Evolutionary conservation across 2,329 filamentous ascomycete species (phyloP).

Genomic region (Metarhizium brunneum): DNA sequence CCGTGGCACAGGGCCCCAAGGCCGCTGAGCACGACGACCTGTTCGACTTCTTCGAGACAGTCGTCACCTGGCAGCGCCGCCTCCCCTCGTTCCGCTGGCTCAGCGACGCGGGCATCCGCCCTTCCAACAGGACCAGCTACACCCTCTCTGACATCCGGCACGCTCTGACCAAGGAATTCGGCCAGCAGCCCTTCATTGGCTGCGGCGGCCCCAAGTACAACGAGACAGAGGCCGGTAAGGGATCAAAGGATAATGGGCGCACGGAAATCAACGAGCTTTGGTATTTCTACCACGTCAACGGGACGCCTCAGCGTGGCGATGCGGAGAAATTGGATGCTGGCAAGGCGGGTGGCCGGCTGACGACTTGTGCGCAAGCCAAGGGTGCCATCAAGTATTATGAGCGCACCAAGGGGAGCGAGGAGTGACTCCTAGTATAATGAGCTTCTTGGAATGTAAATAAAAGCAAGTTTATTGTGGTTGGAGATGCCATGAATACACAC

Average conservation of each 20-base stretch:
- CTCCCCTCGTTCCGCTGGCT: constrained; percentile 56
- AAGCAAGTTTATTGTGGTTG: background rate
- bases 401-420: constrained; percentile 28
- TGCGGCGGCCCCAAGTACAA: constrained; percentile 54
- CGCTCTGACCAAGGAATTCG: constrained; percentile 39
- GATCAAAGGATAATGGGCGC: constrained; percentile 43
- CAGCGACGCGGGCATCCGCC: constrained; percentile 40
- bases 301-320: constrained; percentile 43
- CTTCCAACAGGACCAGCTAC: constrained; percentile 50
- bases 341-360: constrained; percentile 37
- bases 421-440: background rate
- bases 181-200: constrained; percentile 49
- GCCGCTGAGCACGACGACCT: constrained; percentile 49
- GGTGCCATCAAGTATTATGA: constrained; percentile 47
- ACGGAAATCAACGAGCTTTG: constrained; percentile 54
- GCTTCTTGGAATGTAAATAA: background rate
- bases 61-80: constrained; percentile 45
- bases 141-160: constrained; percentile 41
- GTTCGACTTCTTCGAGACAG: constrained; percentile 53
- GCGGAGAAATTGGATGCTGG: constrained; percentile 32
- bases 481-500: background rate
- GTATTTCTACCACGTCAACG: constrained; percentile 56
- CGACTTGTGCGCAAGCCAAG: constrained; percentile 44
- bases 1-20: constrained; percentile 31
- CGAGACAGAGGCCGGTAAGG: constrained; percentile 45